Evolutionary conservation across 2,329 filamentous ascomycete species (phyloP).

Genomic region (Aulographum hederae): DNA sequence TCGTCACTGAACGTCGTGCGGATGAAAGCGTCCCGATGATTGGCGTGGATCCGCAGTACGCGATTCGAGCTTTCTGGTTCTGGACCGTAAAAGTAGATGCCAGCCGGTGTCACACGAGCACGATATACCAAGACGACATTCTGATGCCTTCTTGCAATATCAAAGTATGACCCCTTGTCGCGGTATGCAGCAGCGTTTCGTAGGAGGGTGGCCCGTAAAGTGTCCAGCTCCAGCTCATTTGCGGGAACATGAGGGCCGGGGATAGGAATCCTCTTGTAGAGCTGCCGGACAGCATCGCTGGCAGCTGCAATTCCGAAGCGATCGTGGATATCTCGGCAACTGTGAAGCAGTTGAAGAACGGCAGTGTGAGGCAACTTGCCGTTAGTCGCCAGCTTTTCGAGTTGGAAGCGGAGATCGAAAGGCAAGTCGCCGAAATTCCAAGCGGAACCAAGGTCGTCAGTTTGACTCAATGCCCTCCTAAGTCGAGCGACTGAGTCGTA

Average conservation of each 20-base stretch:
- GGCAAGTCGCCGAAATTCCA: too few species aligned
- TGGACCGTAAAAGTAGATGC: constrained; percentile 24
- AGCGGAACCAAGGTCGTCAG: too few species aligned
- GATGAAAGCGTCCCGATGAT: constrained; percentile 44
- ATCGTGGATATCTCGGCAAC: constrained; percentile 16
- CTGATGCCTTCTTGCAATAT: too few species aligned
- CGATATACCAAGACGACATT: constrained; percentile 17
- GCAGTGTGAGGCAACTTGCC: constrained; percentile 1
- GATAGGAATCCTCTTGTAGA: not conserved
- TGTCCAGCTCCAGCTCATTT: not conserved
- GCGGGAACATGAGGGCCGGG: not conserved
- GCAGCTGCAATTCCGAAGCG: constrained; percentile 25
- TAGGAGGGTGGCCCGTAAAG: not conserved
- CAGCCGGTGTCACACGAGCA: constrained; percentile 20
- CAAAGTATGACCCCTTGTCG: too few species aligned
- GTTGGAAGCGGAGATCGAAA: constrained; percentile 5
- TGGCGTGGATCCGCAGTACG: constrained; percentile 46
- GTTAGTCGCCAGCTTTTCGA: constrained; percentile 1
- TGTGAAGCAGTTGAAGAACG: not conserved
- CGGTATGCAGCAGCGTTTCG: constrained; percentile 1
- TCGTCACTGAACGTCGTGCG: constrained; percentile 61
- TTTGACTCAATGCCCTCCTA: too few species aligned
- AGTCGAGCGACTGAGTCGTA: too few species aligned
- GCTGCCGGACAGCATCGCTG: constrained; percentile 23
- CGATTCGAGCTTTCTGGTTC: constrained; percentile 48